A percentile compares a stretch with the other conserved stretches of the same genome.
Evolutionary conservation across 202 grass and related monocot genomes (phyloP).

Genomic region (Musa balbisiana): DNA sequence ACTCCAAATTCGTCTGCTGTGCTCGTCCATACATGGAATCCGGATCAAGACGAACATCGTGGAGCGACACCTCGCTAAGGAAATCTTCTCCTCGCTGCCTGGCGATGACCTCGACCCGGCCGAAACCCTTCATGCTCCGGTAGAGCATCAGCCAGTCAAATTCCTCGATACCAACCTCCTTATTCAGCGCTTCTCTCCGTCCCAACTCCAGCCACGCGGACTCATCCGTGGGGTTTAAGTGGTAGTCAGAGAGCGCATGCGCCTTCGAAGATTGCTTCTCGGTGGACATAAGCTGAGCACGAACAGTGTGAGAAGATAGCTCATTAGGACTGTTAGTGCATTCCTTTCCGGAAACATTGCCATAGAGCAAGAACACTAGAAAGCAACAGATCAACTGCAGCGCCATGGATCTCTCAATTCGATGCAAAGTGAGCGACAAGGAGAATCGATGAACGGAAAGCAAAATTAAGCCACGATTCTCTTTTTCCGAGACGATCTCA

Average conservation of each 20-base stretch:
- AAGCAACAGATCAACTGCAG: not conserved
- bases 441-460: not conserved
- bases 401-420: not conserved
- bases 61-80: slow-evolving; percentile 37
- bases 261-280: slow-evolving; percentile 12
- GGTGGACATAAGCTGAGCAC: slow-evolving; percentile 12
- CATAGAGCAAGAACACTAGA: not conserved
- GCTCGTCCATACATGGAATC: slow-evolving; percentile 46
- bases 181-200: slow-evolving; percentile 29
- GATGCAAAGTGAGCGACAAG: not conserved
- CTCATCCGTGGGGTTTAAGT: slow-evolving; percentile 53
- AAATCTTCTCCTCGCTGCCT: not conserved
- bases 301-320: slow-evolving; percentile 20
- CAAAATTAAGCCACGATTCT: no score
- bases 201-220: slow-evolving; percentile 49
- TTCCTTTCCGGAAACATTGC: not conserved
- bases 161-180: slow-evolving; percentile 8
- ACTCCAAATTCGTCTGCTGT: slow-evolving; percentile 64
- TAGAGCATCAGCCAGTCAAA: slow-evolving; percentile 61
- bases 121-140: slow-evolving; percentile 36
- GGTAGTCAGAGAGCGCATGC: slow-evolving; percentile 20
- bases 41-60: slow-evolving; percentile 42
- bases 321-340: slow-evolving; percentile 22
- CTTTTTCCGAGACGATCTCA: no score
- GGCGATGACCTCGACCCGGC: not conserved